Base-by-base conservation (phyloP, 139 green algal genomes). In the Chloropicon primus region DNA sequence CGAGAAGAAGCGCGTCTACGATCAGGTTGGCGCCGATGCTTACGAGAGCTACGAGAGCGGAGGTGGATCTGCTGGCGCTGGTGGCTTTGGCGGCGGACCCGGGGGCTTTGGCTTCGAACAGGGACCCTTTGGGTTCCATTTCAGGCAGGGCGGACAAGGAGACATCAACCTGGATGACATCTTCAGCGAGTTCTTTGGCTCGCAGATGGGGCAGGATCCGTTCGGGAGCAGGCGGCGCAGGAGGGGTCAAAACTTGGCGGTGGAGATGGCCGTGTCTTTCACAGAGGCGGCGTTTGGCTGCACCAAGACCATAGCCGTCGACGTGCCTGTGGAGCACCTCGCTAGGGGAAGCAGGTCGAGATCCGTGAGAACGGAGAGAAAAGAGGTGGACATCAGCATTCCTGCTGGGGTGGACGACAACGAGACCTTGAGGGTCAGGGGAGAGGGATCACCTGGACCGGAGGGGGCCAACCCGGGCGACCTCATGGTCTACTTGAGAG, bases 1-100 rank as follows among this genome's bases (percentile, higher is more conserved):
- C 0, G 85, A 96, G 27, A 96, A 96, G 80, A 82, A 91, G 28
- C 71, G 76, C 10, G 80, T 93, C 26, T 94, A 97, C 75, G 88
- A 96, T 80, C 79, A 84, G 62, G 88, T 93, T 54, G 77, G 84
- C 2, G 80, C 80, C 53, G 41, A n/a, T 1, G 81, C 81, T 0
- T 89, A 82, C 62, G 87, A 93, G 71, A 71, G 82, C 1, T 89
- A 90, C 84, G 85, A 89, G 54, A 72, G 75, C 22, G 85, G 80
- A 26, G 88, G 88, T 1, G 82, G 81, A 0, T 53, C 72, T 1
- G 78, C 27, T 2, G 79, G 54, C 1, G 53, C 53, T 21, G 77
- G 82, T 28, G 72, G 72, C 21, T 79, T 72, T 22, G 54, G 77
- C 25, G 82, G 78, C 22, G 82, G 77, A n/a, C 53, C 53, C 76